Evolutionary conservation across 2,329 filamentous ascomycete genomes (phyloP).

Genomic region (Trichoderma sp.): DNA sequence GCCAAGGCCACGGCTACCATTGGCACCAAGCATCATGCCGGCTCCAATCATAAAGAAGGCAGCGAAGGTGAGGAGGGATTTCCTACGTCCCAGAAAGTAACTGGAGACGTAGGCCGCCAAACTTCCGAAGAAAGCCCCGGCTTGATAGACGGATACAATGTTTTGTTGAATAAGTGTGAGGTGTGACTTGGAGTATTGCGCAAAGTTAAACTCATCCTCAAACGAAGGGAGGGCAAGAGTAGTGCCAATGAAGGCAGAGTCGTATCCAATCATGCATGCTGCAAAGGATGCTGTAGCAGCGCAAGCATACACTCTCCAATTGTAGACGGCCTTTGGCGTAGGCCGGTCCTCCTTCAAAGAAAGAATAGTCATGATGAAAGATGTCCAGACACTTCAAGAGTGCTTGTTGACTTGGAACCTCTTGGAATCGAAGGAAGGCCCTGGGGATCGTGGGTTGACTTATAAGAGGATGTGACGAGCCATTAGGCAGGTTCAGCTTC

Average conservation of each 20-base stretch:
- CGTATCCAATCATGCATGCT: slow-evolving; percentile 15
- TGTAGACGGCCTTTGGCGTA: slow-evolving; percentile 13
- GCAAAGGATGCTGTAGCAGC: slow-evolving; percentile 17
- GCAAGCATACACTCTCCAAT: slow-evolving; percentile 11
- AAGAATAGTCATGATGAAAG: slow-evolving; percentile 7
- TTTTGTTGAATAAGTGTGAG: slow-evolving; percentile 9
- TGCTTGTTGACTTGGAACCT: not conserved
- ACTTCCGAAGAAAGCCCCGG: slow-evolving; percentile 10
- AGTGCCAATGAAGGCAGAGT: slow-evolving; percentile 17
- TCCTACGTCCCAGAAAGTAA: slow-evolving; percentile 12
- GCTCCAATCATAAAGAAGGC: slow-evolving; percentile 10
- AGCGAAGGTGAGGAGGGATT: not conserved
- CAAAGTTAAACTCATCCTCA: slow-evolving; percentile 11
- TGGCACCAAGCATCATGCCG: slow-evolving; percentile 12
- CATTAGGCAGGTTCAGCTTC: not conserved
- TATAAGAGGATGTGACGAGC: not conserved
- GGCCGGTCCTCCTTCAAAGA: slow-evolving; percentile 15
- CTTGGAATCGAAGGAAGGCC: not conserved
- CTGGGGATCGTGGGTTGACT: not conserved
- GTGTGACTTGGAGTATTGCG: not conserved
- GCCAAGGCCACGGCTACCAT: slow-evolving; percentile 6
- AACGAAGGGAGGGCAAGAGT: slow-evolving; percentile 16
- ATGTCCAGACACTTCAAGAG: not conserved
- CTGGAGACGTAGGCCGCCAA: slow-evolving; percentile 13
- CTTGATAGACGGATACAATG: slow-evolving; percentile 11